Conservation (phyloP, 768 basidiomycete species). For the Tulasnella sp. region DNA sequence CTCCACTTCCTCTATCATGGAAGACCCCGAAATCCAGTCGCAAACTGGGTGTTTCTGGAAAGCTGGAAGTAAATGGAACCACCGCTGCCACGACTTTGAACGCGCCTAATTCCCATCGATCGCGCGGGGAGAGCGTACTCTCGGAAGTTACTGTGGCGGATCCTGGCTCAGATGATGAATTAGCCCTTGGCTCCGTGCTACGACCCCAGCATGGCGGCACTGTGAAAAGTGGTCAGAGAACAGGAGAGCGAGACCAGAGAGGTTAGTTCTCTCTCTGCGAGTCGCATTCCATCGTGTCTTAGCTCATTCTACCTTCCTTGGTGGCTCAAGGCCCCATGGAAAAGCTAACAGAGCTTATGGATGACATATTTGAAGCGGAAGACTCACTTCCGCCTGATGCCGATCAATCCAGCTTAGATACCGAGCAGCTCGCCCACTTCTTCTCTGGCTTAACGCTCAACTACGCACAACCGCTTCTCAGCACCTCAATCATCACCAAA, state of each 20-base stretch:
- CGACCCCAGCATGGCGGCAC: neutral
- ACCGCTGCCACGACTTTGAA: constrained; percentile 38
- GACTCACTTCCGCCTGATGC: constrained; percentile 55
- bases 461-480: constrained; percentile 48
- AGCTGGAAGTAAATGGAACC: constrained; percentile 21
- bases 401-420: constrained; percentile 39
- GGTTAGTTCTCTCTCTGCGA: constrained; percentile 41
- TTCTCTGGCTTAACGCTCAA: constrained; percentile 56
- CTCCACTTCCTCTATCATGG: constrained; percentile 24
- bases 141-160: constrained; percentile 1
- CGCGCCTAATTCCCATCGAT: constrained; percentile 31
- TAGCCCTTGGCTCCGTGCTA: neutral
- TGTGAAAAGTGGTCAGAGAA: constrained; percentile 22
- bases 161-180: constrained; percentile 8
- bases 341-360: constrained; percentile 63
- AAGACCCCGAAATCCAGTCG: constrained; percentile 23
- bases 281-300: no score
- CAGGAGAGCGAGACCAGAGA: constrained; percentile 68
- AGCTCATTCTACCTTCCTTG: no score
- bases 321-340: constrained; percentile 69
- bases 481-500: constrained; percentile 50
- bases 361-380: constrained; percentile 78
- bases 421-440: constrained; percentile 31
- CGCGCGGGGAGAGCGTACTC: constrained; percentile 32
- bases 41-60: neutral